Base-by-base conservation (phyloP, 495 filamentous ascomycete genomes). In the Xeromyces bisporus region DNA sequence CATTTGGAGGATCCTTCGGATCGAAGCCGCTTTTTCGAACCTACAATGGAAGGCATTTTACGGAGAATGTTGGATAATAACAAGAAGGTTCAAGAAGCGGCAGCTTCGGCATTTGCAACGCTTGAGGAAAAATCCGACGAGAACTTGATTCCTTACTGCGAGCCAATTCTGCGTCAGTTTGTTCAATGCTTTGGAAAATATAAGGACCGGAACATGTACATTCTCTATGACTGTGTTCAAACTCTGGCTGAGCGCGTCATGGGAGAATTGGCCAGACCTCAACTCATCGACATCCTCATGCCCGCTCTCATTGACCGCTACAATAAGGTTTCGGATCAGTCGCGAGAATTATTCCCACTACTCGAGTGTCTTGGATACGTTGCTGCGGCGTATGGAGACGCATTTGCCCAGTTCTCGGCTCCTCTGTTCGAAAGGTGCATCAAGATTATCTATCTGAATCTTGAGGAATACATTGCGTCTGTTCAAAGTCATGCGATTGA, bases 131-230 rank as follows among this genome's bases (percentile, higher is more conserved):
- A 91, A 50, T 82, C 89, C 0, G 78, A 81, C 17, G 72, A 71
- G 31, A 60, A 73, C 38, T 51, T 99, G 35, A 73, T 74, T 32
- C 78, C 78, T 4, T 96, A 91, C 56, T 87, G 81, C 47, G 67
- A 76, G 28, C 80, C 83, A 17, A 99, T 99, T 41, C 72, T 96
- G 29, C 74, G 71, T 25, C 91, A 96, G 50, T 96, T 85, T 44
- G 87, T 93, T 24, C 58, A 68, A 36, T 96, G 91, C 51, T 96
- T 99, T 58, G 65, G 55, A 15, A 81, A 77, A 51, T 99, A 96
- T 69, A 94, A 99, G 63, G 87, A 96, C 50, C 74, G 82, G 30
- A 99, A 99, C 61, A 93, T 93, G 73, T 94, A 87, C 59, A 84
- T 96, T 35, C 73, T 99, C 21, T 99, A 99, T 56, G 91, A 96